Conservation (phyloP, 1,284 basidiomycete species). For the Rhodotorula sp. region DNA sequence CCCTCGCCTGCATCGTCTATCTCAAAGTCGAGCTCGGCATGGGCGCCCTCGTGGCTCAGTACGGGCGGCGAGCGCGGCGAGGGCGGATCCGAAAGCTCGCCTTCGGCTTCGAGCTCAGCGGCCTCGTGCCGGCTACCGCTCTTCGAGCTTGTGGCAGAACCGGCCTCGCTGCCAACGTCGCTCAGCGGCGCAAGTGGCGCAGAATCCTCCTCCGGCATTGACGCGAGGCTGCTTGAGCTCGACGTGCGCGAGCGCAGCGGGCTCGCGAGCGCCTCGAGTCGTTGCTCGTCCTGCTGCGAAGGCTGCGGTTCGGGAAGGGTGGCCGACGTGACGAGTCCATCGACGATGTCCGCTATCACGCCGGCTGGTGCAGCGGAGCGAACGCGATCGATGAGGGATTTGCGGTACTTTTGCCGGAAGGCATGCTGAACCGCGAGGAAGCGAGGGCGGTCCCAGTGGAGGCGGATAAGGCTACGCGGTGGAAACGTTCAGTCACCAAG, state of each 20-base stretch:
- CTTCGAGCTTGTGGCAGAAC: not conserved
- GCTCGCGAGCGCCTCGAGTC: conserved; percentile 8
- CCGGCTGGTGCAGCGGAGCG: conserved; percentile 1
- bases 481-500: not conserved
- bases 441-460: conserved; percentile 39
- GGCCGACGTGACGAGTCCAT: conserved; percentile 16
- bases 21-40: not conserved
- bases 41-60: not conserved
- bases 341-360: conserved; percentile 7
- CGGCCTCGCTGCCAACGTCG: not conserved
- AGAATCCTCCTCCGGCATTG: conserved; percentile 4
- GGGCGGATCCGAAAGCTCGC: conserved; percentile 38
- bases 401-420: conserved; percentile 30
- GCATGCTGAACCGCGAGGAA: conserved; percentile 21
- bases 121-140: not conserved
- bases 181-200: not conserved
- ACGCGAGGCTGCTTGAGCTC: conserved; percentile 15
- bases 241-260: not conserved
- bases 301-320: conserved; percentile 16
- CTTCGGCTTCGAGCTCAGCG: conserved; percentile 24
- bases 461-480: conserved; percentile 23
- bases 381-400: conserved; percentile 8
- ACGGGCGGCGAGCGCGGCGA: conserved; percentile 29
- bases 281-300: conserved; percentile 11
- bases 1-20: not conserved